Evolutionary conservation across 352 stramenopile species (phyloP), one percentile per base, ranked within the genome.

Genomic region (Globisporangium heterothallicum): DNA sequence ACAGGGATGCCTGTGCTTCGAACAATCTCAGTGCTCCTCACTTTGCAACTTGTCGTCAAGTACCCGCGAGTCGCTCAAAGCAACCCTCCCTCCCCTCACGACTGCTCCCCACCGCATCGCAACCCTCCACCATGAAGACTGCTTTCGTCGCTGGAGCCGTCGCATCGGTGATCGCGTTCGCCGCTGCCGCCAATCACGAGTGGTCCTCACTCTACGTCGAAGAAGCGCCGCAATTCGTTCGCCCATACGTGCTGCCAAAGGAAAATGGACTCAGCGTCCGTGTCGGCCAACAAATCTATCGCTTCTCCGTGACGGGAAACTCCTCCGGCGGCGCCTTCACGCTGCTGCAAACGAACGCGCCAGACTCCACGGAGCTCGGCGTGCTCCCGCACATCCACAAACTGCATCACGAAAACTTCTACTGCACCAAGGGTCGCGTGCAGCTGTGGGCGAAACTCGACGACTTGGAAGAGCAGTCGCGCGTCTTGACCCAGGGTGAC

Each of bases 371-470:
- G 16, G 66, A 65, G 14, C 57, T 81, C 21, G 71, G 71, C 14
- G 71, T 81, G 47, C 66, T 76, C 5, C 71, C 71, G 22, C 68
- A 81, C 42, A 72, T 78, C 51, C 71, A 81, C 68, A 76, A 78
- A 63, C 58, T 63, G 18, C 71, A 81, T 50, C 71, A 81, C 60
- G 71, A 81, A 53, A 81, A 78, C 53, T 81, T 81, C 43, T 81
- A 81, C 63, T 76, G 68, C 59, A 74, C 65, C 12, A 68, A 68
- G 40, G 71, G 71, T 4, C 71, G 71, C 32, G 65, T 78, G 43
- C 71, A 81, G 56, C 63, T 78, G 41, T 81, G 71, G 71, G 66
- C 59, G 2, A 58, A 81, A 58, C 57, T 60, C 2, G 61, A 66
- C 51, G 51, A 61, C 42, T 44, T 56, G 16, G 56, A 65, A 34